Evolutionary conservation across 306 rosid species (phyloP).

Genomic region (Castanospermum australe): DNA sequence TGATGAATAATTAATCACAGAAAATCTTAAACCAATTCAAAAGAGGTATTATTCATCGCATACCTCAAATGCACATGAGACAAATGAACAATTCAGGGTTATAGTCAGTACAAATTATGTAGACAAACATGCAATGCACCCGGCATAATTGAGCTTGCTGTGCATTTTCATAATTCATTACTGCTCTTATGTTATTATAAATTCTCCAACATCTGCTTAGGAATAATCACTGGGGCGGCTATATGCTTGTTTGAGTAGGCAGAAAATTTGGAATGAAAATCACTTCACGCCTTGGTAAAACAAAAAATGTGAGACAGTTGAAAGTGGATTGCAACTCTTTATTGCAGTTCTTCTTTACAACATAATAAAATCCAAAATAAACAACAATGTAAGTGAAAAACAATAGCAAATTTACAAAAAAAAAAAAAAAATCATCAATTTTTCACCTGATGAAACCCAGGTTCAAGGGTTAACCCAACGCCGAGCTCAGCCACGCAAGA

Average conservation of each 20-base stretch:
- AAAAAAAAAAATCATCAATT: background rate
- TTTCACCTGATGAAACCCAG: conserved; percentile 97
- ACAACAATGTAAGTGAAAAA: background rate
- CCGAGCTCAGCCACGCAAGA: conserved; percentile 92
- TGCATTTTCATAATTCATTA: background rate
- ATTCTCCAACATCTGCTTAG: background rate
- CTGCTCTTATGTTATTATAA: background rate
- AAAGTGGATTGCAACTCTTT: too few species aligned
- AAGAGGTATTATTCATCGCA: background rate
- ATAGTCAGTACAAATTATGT: background rate
- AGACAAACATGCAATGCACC: background rate
- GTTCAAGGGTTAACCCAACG: conserved; percentile 73
- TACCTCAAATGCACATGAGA: background rate
- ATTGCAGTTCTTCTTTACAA: background rate
- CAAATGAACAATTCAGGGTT: background rate
- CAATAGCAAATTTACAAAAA: background rate
- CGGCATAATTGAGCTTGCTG: background rate
- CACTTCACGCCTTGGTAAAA: too few species aligned
- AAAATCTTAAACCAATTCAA: conserved; percentile 6
- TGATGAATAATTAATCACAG: background rate
- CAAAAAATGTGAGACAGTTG: too few species aligned
- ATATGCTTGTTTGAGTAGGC: background rate
- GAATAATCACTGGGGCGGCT: background rate
- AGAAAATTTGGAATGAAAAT: too few species aligned
- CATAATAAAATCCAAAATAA: background rate